Evolutionary conservation across 371 early-diverging fungal genomes (phyloP), one percentile per base, ranked within the genome.

Genomic region (Mortierella sp.): DNA sequence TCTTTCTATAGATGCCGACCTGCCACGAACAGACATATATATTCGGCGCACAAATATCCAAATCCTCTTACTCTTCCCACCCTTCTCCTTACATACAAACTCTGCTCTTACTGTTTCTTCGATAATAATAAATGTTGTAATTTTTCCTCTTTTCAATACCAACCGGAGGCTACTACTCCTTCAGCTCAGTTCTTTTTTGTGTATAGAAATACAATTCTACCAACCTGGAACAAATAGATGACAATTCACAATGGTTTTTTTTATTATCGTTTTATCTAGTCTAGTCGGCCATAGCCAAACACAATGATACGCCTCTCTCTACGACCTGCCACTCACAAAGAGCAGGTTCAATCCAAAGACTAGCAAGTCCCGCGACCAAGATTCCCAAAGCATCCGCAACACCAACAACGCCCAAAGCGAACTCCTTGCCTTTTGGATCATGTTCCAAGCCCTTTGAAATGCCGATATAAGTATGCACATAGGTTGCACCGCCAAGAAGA

Each of bases 361-460:
- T 72, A 4, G 64, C 74, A 2, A 88, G n/a, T 0, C 86, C 87
- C 2, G 88, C 87, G 22, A 84, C 10, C 54, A 85, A 64, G 47
- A 88, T 86, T 1, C 88, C 88, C 2, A 78, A 40, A 8, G 83
- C 83, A 61, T 88, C 88, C 14, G 85, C 85, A 0, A 86, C 85
- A 16, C 86, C 86, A 3, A 79, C 87, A 5, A 77, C 84, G 0
- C 86, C 86, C 30, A 88, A 49, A 10, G 87, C 72, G 67, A 88
- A 88, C 67, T 88, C 88, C n/a, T 79, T 77, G 4, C 77, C 74
- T 49, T 70, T 62, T 28, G 72, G 72, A 26, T 80, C 81, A 26
- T 80, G 81, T 49, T 62, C 77, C 40, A 68, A 72, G 54, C 47
- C 64, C 35, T 35, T 68, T 3, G 68, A 72, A 32, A 65, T 87